Base-by-base conservation (phyloP, 805 yeast species). In the Teunomyces funiuensis region DNA sequence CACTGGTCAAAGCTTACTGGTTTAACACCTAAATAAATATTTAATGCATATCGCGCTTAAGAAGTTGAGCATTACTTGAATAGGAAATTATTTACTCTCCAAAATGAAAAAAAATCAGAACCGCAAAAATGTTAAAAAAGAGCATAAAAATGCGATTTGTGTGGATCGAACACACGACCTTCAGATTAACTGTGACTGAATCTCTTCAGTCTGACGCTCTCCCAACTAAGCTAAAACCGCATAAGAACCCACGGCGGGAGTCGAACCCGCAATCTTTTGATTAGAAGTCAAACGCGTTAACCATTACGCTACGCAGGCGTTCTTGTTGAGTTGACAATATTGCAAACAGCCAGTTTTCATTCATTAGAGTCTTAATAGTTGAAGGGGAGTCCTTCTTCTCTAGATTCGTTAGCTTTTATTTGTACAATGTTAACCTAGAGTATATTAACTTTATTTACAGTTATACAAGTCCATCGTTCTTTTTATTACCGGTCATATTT, bases 131-230 rank as follows among this genome's bases (percentile, higher is more conserved):
- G 5, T 20, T 7, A 8, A 22, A 23, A n/a, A 26, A 7, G 7
- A 15, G 17, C 22, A 19, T 63, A 54, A 49, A 40, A 41, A 52
- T 77, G 82, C 82, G 80, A 74, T 63, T 75, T 77, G 78, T 80
- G 87, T 79, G 88, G 87, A 80, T 82, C 83, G 88, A 83, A 83
- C 87, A 79, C 87, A 80, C 83, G 86, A 82, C 88, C 88, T 83
- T 77, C 86, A 82, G 86, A 81, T 81, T 56, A 54, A 52, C 58
- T 58, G 57, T 51, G 59, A 60, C 65, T 52, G 57, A 55, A 57
- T 44, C 46, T 47, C 59, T 54, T 59, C 65, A 60, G 65, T 60
- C 65, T 60, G 65, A 57, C 65, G 65, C 65, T 60, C 65, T 60
- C 65, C 65, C 65, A 58, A 59, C 63, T 60, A 64, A 60, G 65